A percentile compares a stretch with the other conserved stretches of the same genome.
Evolutionary conservation across 352 stramenopile species (phyloP).

Genomic region (Thalassiosira allenii): DNA sequence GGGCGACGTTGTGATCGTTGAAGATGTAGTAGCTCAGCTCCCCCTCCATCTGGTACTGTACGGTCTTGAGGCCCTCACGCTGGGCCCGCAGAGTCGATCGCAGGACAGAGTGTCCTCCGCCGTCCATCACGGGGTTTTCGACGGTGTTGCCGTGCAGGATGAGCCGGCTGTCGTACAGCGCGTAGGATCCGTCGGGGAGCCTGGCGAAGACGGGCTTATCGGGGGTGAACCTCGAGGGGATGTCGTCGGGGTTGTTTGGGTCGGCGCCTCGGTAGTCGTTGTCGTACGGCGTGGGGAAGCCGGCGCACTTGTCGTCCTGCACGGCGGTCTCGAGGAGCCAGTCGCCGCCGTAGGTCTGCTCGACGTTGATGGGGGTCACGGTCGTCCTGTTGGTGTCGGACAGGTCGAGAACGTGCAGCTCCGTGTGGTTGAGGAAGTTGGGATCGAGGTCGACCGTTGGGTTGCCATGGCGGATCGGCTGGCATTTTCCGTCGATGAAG

Average conservation of each 20-base stretch:
- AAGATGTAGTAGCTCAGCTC: slow-evolving; percentile 20
- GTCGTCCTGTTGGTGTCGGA: slow-evolving; percentile 16
- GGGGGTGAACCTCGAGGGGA: slow-evolving; percentile 45
- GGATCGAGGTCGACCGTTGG: slow-evolving; percentile 44
- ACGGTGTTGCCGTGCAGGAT: slow-evolving; percentile 57
- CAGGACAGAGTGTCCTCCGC: slow-evolving; percentile 49
- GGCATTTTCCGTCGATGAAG: slow-evolving; percentile 21
- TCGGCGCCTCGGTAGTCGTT: slow-evolving; percentile 67
- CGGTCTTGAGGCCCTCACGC: slow-evolving; percentile 29
- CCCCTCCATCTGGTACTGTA: slow-evolving; percentile 4
- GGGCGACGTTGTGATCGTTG: slow-evolving; percentile 63
- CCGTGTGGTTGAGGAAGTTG: slow-evolving; percentile 46
- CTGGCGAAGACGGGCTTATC: slow-evolving; percentile 64
- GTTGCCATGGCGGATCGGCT: slow-evolving; percentile 39
- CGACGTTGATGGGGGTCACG: slow-evolving; percentile 52
- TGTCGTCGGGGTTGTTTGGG: slow-evolving; percentile 31
- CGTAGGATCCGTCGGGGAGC: slow-evolving; percentile 49
- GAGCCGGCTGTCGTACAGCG: slow-evolving; percentile 58
- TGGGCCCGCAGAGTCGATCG: slow-evolving; percentile 43
- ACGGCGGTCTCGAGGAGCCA: slow-evolving; percentile 53
- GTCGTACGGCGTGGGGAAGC: slow-evolving; percentile 62
- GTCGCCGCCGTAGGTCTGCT: slow-evolving; percentile 61
- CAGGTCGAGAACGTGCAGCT: slow-evolving; percentile 57
- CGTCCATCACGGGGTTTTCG: slow-evolving; percentile 57
- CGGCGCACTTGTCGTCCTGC: slow-evolving; percentile 48